phyloP scores from a whole-genome alignment of 192 early-diverging fungal genomes.

The Coemansia sp. region DNA sequence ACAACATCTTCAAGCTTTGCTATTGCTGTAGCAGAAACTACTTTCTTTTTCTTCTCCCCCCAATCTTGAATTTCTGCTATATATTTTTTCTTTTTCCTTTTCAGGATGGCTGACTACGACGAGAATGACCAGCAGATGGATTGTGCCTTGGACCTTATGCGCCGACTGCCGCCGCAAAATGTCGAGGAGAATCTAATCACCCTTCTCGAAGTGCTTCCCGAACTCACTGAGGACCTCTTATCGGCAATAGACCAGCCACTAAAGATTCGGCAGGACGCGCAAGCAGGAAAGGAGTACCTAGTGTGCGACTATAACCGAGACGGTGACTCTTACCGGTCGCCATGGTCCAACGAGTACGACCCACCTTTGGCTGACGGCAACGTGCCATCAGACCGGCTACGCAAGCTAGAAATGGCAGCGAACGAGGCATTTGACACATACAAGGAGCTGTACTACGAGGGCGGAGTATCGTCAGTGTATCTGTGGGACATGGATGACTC shows the following conservation, averaged over 20 bases:
- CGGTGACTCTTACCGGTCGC: conserved; percentile 92
- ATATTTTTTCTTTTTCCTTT: neutral
- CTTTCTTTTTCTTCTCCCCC: neutral
- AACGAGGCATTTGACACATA: conserved; percentile 98
- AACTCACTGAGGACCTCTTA: conserved; percentile 88
- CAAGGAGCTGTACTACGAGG: conserved; percentile 88
- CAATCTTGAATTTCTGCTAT: neutral
- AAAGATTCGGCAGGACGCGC: conserved; percentile 68
- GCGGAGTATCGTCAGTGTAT: conserved; percentile 96
- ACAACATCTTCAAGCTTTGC: neutral
- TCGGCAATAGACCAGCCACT: conserved; percentile 94
- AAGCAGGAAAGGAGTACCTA: conserved; percentile 81
- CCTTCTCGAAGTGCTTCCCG: conserved; percentile 80
- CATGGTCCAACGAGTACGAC: conserved; percentile 96
- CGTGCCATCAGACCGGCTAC: conserved; percentile 75
- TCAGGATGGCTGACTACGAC: conserved; percentile 45
- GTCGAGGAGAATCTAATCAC: conserved; percentile 84
- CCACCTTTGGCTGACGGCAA: conserved; percentile 80
- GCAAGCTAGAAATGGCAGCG: conserved; percentile 86
- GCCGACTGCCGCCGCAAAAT: conserved; percentile 92
- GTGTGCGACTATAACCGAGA: conserved; percentile 97
- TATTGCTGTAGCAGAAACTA: neutral
- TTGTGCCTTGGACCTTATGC: conserved; percentile 96
- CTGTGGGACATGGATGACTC: conserved; percentile 87
- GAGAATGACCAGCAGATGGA: conserved; percentile 73